These are phyloP conservation scores for Scolecobasidium constrictum DNA, from an alignment of 2,329 filamentous ascomycete species.

Conservation along the genomic window DNA sequence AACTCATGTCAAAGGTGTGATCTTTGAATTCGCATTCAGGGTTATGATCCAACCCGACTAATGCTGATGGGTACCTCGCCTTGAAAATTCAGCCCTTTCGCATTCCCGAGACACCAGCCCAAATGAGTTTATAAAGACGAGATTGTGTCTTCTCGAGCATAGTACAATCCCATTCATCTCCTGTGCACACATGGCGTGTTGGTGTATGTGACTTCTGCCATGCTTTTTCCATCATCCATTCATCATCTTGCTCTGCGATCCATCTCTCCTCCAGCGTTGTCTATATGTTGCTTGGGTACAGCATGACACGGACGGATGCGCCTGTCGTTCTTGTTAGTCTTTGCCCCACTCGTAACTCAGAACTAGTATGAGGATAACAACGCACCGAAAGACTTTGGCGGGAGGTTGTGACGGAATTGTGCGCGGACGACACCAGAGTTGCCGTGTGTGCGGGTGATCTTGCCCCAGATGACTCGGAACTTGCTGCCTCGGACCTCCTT, in stretches of 20 bases:
- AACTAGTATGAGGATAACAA: too few relatives aligned
- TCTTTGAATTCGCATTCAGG: neutral
- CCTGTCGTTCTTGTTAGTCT: too few relatives aligned
- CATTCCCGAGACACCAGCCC: neutral
- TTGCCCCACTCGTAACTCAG: too few relatives aligned
- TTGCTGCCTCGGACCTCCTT: constrained; percentile 95
- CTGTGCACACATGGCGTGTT: too few relatives aligned
- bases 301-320: constrained; percentile 62
- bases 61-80: neutral
- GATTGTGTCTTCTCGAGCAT: constrained; percentile 1
- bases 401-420: constrained; percentile 94
- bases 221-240: neutral
- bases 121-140: neutral
- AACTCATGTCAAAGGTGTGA: too few relatives aligned
- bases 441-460: constrained; percentile 76
- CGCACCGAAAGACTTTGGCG: constrained; percentile 86
- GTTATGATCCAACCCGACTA: neutral
- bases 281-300: constrained; percentile 97
- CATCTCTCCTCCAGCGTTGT: neutral
- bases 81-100: neutral
- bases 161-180: neutral
- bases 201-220: too few relatives aligned
- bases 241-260: neutral
- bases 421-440: constrained; percentile 97
- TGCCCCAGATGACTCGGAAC: constrained; percentile 93